Base-by-base conservation (phyloP, 1,284 basidiomycete genomes). In the Phellinidium pouzarii region DNA sequence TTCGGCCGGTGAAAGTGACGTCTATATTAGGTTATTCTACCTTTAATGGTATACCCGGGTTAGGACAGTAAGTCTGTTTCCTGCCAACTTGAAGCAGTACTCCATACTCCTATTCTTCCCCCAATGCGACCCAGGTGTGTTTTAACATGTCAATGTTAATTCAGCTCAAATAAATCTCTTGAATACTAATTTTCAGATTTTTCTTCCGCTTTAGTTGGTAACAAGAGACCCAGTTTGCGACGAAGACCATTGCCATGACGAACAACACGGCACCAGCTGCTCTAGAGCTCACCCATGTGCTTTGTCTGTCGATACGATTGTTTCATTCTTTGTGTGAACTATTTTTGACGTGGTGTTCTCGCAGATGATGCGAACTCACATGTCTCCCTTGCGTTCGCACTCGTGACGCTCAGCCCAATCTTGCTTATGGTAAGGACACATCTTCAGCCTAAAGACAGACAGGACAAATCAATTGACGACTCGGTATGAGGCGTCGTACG, bases 331-430 rank as follows among this genome's bases (percentile, higher is more conserved):
- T 6, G 27, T 2, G n/a, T 38, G 22, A 40, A 42, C 40, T 41
- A 61, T 25, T 54, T n/a, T 43, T 37, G 42, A 59, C 50, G 52
- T 43, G 37, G 27, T 50, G 25, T 20, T 22, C 50, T 36, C 37
- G 14, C 60, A 90, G 87, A 91, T 62, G 77, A 89, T 67, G 77
- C 81, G 40, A 70, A 72, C 23, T 89, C 87, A 0, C 58, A 73
- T 17, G 64, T 79, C n/a, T 83, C 85, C 0, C 66, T 84, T 23
- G 69, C 66, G 2, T 66, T 90, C 44, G 88, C 87, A 6, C 66
- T 91, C 36, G 69, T 90, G 43, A 88, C 87, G 0, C 68, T 90
- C 12, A 87, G 76, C 54, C 87, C 87, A 5, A 85, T 90, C 56
- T 72, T 89, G 12, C 72, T 90, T 41, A 88, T 88, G 81, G 86